Evolutionary conservation across 1,284 basidiomycete genomes (phyloP).

Genomic region (Quambalaria eucalypti): DNA sequence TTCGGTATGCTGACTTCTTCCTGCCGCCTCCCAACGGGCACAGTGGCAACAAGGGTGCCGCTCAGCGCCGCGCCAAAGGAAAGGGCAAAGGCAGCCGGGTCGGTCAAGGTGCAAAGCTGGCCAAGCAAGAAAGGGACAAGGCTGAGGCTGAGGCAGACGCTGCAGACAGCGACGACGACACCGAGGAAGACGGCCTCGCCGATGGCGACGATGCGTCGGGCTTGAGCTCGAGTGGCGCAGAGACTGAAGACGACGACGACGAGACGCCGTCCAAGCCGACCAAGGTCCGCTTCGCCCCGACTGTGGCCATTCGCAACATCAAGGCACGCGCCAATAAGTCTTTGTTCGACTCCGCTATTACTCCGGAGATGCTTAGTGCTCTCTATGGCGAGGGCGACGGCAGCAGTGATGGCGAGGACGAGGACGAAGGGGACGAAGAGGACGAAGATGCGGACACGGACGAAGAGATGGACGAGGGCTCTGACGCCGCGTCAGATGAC

Average conservation of each 20-base stretch:
- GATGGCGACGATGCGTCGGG: conserved; percentile 7
- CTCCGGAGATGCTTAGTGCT: conserved; percentile 20
- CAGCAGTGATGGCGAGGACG: conserved; percentile 28
- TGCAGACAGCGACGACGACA: conserved; percentile 10
- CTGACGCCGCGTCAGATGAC: conserved; percentile 35
- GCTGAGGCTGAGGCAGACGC: conserved; percentile 2
- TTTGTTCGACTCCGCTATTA: conserved; percentile 13
- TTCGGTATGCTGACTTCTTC: conserved; percentile 58
- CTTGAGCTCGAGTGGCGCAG: conserved; percentile 2
- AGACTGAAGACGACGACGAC: conserved; percentile 4
- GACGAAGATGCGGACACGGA: conserved; percentile 17
- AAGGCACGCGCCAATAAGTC: conserved; percentile 18
- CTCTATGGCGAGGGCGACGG: conserved; percentile 25
- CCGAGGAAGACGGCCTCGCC: conserved; percentile 14
- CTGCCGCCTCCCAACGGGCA: conserved; percentile 48
- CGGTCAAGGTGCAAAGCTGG: not conserved
- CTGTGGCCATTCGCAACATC: conserved; percentile 65
- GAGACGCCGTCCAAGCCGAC: conserved; percentile 5
- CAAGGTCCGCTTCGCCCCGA: conserved; percentile 65
- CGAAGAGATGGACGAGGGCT: conserved; percentile 21
- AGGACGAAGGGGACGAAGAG: conserved; percentile 43
- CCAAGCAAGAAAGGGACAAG: not conserved
- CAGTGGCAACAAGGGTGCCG: not conserved
- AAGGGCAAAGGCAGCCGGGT: conserved; percentile 24
- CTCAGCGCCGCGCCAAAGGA: conserved; percentile 11